Conservation (phyloP, 1,284 basidiomycete species). For the Exobasidium rhododendri region DNA sequence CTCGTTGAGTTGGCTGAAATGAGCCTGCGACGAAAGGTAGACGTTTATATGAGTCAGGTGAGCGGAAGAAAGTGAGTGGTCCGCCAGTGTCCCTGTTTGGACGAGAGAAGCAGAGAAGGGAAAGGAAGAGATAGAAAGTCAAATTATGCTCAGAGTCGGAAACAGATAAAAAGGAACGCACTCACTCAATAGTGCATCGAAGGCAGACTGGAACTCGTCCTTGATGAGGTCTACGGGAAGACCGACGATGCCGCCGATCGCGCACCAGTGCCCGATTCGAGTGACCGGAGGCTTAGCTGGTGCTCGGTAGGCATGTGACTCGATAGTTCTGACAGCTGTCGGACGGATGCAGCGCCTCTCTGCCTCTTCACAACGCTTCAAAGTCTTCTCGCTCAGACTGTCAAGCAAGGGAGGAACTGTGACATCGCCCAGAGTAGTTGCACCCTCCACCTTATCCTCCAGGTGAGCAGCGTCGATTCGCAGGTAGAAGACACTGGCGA, state of each 20-base stretch:
- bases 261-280: slow-evolving; percentile 1
- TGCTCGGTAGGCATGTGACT: no score
- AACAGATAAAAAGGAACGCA: no score
- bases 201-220: not conserved
- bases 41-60: slow-evolving; percentile 77
- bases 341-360: not conserved
- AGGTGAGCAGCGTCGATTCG: slow-evolving; percentile 30
- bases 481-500: slow-evolving; percentile 50
- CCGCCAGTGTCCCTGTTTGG: not conserved
- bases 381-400: slow-evolving; percentile 14
- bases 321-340: not conserved
- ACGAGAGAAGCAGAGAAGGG: no score
- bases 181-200: slow-evolving; percentile 12
- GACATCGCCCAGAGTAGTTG: slow-evolving; percentile 14
- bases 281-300: not conserved
- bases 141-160: not conserved
- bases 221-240: not conserved
- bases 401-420: slow-evolving; percentile 28
- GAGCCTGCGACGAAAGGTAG: slow-evolving; percentile 63
- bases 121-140: no score
- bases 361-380: not conserved
- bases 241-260: not conserved
- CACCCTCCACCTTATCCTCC: slow-evolving; percentile 26
- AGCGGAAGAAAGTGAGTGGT: slow-evolving; percentile 40
- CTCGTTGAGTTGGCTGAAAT: slow-evolving; percentile 44